Percentiles rank a stretch among this genome's conserved stretches.
Conservation (phyloP, 108 stramenopile species). For the Pelagomonas calceolata region DNA sequence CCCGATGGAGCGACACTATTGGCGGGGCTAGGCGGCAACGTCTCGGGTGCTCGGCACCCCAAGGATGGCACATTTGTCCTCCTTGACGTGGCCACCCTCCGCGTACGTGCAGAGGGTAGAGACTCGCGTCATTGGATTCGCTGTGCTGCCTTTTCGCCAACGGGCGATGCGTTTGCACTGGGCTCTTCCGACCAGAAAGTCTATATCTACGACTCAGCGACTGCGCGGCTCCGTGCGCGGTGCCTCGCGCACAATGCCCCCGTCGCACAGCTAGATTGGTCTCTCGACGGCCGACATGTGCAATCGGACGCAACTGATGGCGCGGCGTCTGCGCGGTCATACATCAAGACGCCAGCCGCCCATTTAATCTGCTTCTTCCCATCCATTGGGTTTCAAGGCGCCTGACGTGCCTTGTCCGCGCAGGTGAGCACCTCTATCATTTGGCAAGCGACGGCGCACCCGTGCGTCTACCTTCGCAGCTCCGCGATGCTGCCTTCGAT, state of each 20-base stretch:
- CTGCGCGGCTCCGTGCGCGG: conserved; percentile 12
- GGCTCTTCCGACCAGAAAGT: conserved; percentile 31
- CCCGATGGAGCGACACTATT: conserved; percentile 17
- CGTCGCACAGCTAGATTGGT: conserved; percentile 38
- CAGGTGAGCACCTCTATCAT: conserved; percentile 34
- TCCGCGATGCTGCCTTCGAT: conserved; percentile 33
- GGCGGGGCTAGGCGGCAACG: conserved; percentile 27
- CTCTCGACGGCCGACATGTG: conserved; percentile 24
- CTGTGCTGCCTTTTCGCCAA: conserved; percentile 27
- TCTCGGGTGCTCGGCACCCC: conserved; percentile 11
- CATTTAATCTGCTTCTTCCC: too few species aligned
- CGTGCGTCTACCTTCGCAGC: conserved; percentile 11
- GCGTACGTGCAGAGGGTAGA: conserved; percentile 27
- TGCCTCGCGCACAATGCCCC: conserved; percentile 27
- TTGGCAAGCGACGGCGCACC: conserved; percentile 19
- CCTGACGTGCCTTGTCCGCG: too few species aligned
- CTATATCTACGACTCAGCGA: conserved; percentile 32
- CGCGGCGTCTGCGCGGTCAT: too few species aligned
- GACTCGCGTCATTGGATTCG: conserved; percentile 38
- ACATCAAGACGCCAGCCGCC: too few species aligned
- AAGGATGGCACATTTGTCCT: conserved; percentile 27
- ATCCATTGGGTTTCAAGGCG: too few species aligned
- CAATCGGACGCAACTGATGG: conserved; percentile 30
- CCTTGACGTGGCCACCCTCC: conserved; percentile 11
- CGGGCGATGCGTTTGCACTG: conserved; percentile 36